These are phyloP conservation scores for Phycomyces blakesleeanus DNA, from an alignment of 192 early-diverging fungal genomes.

Conservation along the genomic window DNA sequence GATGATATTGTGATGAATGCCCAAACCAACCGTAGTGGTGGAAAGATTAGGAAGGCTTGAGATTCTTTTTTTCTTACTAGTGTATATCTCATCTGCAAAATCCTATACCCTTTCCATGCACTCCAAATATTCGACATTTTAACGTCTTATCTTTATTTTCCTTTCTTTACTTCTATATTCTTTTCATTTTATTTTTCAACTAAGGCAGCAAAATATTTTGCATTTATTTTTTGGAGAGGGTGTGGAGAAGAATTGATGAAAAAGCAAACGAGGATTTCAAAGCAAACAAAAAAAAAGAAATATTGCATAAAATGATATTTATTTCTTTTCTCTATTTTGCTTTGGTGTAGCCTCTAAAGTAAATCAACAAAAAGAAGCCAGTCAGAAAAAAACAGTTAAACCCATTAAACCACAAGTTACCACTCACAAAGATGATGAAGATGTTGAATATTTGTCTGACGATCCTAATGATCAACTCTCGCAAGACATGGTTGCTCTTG, in stretches of 20 bases:
- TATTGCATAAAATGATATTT: neutral
- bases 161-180: neutral
- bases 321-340: constrained; percentile 11
- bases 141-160: neutral
- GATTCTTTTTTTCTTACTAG: neutral
- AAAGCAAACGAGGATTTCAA: no score
- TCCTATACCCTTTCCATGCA: neutral
- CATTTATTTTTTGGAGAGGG: neutral
- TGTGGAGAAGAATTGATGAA: no score
- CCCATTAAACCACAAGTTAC: neutral
- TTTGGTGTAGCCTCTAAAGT: constrained; percentile 8
- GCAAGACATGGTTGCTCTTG: constrained; percentile 26
- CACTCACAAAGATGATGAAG: constrained; percentile 9
- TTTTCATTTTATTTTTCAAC: constrained; percentile 6
- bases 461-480: constrained; percentile 15
- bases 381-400: constrained; percentile 7
- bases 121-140: neutral
- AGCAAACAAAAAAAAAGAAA: neutral
- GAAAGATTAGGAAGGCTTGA: constrained; percentile 12
- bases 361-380: constrained; percentile 4
- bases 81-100: neutral
- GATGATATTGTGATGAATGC: constrained; percentile 74
- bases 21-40: constrained; percentile 37
- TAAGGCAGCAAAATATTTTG: constrained; percentile 2
- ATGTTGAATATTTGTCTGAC: constrained; percentile 22